phyloP scores from a whole-genome alignment of 805 yeast species.

The Candida multigemmis region DNA sequence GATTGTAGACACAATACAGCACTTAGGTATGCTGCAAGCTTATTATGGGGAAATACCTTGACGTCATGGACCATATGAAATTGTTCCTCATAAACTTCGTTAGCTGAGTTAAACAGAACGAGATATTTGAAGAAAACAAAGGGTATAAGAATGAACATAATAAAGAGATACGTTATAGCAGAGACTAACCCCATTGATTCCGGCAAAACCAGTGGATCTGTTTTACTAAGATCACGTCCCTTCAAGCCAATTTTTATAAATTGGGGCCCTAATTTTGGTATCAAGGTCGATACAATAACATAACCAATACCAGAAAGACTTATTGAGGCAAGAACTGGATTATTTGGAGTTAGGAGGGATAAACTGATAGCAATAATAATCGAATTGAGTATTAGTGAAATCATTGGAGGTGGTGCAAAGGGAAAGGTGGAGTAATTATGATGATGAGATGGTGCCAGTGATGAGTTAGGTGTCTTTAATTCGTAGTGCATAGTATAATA shows the following conservation, averaged over 20 bases:
- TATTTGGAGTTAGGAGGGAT: conserved; percentile 19
- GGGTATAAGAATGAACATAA: conserved; percentile 82
- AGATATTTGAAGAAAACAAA: conserved; percentile 73
- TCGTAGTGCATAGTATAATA: too few relatives aligned
- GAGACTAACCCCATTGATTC: conserved; percentile 91
- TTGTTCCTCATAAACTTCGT: conserved; percentile 25
- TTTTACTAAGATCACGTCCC: conserved; percentile 81
- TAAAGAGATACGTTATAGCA: conserved; percentile 69
- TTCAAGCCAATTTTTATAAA: conserved; percentile 74
- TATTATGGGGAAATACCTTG: conserved; percentile 63
- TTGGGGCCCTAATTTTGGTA: conserved; percentile 59
- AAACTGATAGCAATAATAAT: too few relatives aligned
- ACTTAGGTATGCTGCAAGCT: conserved; percentile 77
- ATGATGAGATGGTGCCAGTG: too few relatives aligned
- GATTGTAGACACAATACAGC: conserved; percentile 78
- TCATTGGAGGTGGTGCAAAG: too few relatives aligned
- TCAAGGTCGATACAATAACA: conserved; percentile 45
- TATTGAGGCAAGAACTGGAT: conserved; percentile 49
- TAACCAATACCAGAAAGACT: conserved; percentile 69
- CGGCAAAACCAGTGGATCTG: conserved; percentile 62
- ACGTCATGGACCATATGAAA: conserved; percentile 21
- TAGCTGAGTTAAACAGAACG: conserved; percentile 37
- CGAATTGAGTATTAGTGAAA: too few relatives aligned
- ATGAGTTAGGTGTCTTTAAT: too few relatives aligned
- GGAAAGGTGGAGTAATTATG: too few relatives aligned